A percentile compares a stretch with the other conserved stretches of the same genome.
Evolutionary conservation across 257 asterid genomes (phyloP).

Genomic region (Solanum clarkiae): DNA sequence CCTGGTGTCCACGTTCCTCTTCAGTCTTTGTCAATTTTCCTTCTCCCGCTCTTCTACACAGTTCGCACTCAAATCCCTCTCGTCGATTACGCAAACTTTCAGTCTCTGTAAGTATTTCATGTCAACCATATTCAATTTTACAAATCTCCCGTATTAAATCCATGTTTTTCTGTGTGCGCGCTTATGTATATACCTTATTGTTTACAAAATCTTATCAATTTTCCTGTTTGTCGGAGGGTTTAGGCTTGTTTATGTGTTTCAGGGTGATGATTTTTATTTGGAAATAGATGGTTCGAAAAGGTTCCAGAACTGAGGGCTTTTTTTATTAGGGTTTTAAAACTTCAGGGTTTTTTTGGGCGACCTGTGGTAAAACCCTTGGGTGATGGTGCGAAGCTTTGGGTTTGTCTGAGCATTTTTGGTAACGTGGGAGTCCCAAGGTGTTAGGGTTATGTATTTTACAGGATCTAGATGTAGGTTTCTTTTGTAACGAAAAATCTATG

Average conservation of each 20-base stretch:
- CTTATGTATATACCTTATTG: background rate
- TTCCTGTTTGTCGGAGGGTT: background rate
- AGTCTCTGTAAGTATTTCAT: background rate
- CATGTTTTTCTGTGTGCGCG: background rate
- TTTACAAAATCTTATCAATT: background rate
- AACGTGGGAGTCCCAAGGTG: background rate
- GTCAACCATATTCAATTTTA: background rate
- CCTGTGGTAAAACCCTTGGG: background rate
- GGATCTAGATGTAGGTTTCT: background rate
- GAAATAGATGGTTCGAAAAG: background rate
- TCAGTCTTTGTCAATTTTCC: background rate
- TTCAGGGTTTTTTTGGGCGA: background rate
- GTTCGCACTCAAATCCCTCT: background rate
- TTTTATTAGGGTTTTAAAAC: background rate
- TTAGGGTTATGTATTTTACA: background rate
- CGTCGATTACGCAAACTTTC: background rate
- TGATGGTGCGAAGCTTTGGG: background rate
- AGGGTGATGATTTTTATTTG: background rate
- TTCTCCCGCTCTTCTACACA: background rate
- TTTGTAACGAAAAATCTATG: background rate
- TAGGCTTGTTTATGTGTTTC: background rate
- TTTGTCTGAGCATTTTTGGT: background rate
- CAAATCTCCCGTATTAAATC: background rate
- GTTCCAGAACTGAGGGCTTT: background rate
- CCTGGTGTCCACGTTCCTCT: background rate